Evolutionary conservation across 2,329 filamentous ascomycete genomes (phyloP), one percentile per base, ranked within the genome.

Genomic region (Xylariaceae sp.): DNA sequence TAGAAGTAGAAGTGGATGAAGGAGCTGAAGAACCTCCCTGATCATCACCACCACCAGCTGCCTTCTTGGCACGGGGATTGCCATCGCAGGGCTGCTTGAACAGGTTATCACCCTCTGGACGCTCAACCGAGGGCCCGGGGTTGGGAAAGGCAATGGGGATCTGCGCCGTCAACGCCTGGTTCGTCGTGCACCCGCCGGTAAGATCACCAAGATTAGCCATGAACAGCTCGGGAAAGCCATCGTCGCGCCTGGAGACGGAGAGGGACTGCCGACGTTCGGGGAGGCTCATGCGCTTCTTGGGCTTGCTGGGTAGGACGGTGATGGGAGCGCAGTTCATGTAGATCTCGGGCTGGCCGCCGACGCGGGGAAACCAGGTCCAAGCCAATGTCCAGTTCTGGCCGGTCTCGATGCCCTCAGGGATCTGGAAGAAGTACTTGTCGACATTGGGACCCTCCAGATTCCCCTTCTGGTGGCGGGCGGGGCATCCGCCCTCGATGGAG

Each of bases 241-340:
- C 55, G 31, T 44, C 41, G 41, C 57, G 51, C 23, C 44, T 50
- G 7, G 43, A 18, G 12, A 50, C 18, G 8, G 43, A 17, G 9
- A 50, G 19, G 3, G 39, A 27, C n/a, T 33, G 37, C 17, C 50
- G 45, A 6, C 51, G 46, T 9, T 42, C 37, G 4, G 37, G 35
- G 3, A 15, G 36, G 7, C 34, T 34, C 34, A 32, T 43, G n/a
- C 45, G 39, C 37, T 51, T 51, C 13, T 43, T 40, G 11, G 21
- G 6, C 8, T 48, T 42, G 3, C 41, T 37, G 0, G 46, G 34
- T 12, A 66, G 66, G 27, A 88, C 68, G 2, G 69, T 70, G 40
- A 86, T 62, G 0, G 80, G 78, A 1, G 78, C 79, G 48, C 84
- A 88, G 62, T 87, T 84, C 80, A 84, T 83, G 64, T 87, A 88